Evolutionary conservation across 2,329 filamentous ascomycete genomes (phyloP).

Genomic region (Rachicladosporium sp.): DNA sequence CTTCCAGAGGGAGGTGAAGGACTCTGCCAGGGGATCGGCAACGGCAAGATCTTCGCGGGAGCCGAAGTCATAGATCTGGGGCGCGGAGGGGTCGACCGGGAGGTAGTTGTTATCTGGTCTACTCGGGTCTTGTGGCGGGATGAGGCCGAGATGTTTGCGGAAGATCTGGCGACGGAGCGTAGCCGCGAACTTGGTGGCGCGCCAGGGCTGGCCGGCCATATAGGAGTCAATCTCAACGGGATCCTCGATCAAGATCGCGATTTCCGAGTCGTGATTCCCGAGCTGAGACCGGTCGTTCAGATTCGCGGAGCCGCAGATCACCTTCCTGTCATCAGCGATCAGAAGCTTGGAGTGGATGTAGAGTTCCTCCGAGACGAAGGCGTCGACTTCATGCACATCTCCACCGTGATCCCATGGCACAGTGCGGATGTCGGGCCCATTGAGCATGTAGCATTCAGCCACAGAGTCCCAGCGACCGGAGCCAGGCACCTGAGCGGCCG

Average conservation of each 20-base stretch:
- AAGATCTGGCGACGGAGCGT: conserved; percentile 76
- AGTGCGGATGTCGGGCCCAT: conserved; percentile 55
- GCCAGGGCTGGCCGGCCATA: conserved; percentile 63
- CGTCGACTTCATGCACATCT: conserved; percentile 43
- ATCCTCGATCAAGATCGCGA: conserved; percentile 81
- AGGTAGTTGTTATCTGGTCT: conserved; percentile 44
- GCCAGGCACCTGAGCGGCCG: conserved; percentile 41
- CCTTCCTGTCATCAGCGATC: conserved; percentile 70
- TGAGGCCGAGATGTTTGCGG: conserved; percentile 79
- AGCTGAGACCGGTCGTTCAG: conserved; percentile 65
- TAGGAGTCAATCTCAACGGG: conserved; percentile 53
- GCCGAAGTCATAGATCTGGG: conserved; percentile 41
- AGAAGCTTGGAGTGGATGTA: conserved; percentile 59
- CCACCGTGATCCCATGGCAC: conserved; percentile 48
- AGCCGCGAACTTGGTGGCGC: conserved; percentile 62
- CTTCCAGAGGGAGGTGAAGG: conserved; percentile 62
- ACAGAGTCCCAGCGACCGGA: conserved; percentile 61
- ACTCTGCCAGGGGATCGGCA: conserved; percentile 56
- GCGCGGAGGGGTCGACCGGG: conserved; percentile 40
- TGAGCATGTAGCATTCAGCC: conserved; percentile 70
- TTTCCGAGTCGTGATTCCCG: conserved; percentile 74
- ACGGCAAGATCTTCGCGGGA: conserved; percentile 45
- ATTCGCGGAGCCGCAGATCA: conserved; percentile 68
- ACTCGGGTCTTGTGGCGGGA: conserved; percentile 61
- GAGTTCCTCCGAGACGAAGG: conserved; percentile 50